A percentile compares a stretch with the other conserved stretches of the same genome.
Evolutionary conservation across 2,329 filamentous ascomycete species (phyloP).

Genomic region (Fusarium sp.): DNA sequence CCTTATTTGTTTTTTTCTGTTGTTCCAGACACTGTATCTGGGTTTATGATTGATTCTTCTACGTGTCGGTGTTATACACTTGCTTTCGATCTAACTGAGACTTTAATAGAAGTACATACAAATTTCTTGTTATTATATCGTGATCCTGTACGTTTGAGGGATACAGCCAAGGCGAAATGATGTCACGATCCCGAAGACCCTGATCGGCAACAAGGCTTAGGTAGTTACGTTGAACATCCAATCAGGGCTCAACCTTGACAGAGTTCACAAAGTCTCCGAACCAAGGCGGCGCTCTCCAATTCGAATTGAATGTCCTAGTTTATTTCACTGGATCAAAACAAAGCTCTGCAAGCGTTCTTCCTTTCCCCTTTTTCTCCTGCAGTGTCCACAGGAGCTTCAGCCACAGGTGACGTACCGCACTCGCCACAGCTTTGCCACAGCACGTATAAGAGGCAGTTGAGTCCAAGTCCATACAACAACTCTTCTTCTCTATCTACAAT

Average conservation of each 20-base stretch:
- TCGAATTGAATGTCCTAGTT: not conserved
- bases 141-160: not conserved
- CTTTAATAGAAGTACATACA: constrained; percentile 20
- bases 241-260: constrained; percentile 21
- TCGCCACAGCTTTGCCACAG: constrained; percentile 47
- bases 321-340: constrained; percentile 5
- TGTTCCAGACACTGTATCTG: constrained; percentile 4
- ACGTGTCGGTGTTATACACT: constrained; percentile 5
- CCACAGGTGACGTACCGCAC: constrained; percentile 50
- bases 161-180: constrained; percentile 12
- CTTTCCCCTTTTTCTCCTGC: not conserved
- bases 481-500: not conserved
- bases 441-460: constrained; percentile 44
- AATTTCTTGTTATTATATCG: constrained; percentile 1
- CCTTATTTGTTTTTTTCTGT: constrained; percentile 24
- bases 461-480: constrained; percentile 6
- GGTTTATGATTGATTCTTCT: not conserved
- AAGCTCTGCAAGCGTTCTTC: constrained; percentile 2
- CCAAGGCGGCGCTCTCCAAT: not conserved
- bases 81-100: not conserved
- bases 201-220: constrained; percentile 21
- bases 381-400: constrained; percentile 32
- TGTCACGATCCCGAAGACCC: constrained; percentile 31
- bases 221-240: constrained; percentile 6
- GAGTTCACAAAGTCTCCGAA: not conserved